Evolutionary conservation across 2,329 filamentous ascomycete genomes (phyloP), one percentile per base, ranked within the genome.

Genomic region (Hypoxylon sp.): DNA sequence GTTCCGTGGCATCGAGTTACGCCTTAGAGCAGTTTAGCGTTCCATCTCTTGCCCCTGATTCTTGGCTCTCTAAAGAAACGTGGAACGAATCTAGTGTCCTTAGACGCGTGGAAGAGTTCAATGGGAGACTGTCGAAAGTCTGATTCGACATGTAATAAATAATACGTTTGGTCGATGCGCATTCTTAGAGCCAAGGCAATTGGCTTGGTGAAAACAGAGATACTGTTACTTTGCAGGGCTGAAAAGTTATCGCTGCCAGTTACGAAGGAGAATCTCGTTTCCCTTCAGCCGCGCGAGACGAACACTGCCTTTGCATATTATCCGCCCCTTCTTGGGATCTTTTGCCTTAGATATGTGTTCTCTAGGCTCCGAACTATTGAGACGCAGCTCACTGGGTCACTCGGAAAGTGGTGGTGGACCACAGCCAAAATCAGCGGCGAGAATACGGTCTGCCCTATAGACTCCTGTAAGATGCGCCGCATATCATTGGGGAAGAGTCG

Each of bases 391-490:
- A 22, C 65, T 65, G 1, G 67, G 61, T 22, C 50, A 42, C 50
- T 65, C 57, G 2, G 49, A 56, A n/a, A 68, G 50, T 14, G 61
- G 61, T n/a, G 57, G 28, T 2, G 53, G 57, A n/a, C 53, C 33
- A 24, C 14, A 36, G 11, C 53, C 50, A 1, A 65, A 36, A 3
- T 56, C 61, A 24, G 65, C 65, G 4, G 61, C 57, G 12, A 68
- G 28, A 48, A 63, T 44, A 38, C 65, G 61, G 18, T n/a, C n/a
- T n/a, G n/a, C n/a, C n/a, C n/a, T n/a, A n/a, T n/a, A 16, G 65
- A 68, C 32, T 68, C 65, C 8, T 56, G n/a, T 22, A 51, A 50
- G 18, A 58, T 60, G 40, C 65, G 61, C 48, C 33, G 49, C 1
- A 36, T 62, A 4, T 58, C 65, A 24, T 65, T 63, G 12, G 61